These are phyloP conservation scores for Scutellaria minor DNA, from an alignment of 257 asterid species.

Conservation along the genomic window DNA sequence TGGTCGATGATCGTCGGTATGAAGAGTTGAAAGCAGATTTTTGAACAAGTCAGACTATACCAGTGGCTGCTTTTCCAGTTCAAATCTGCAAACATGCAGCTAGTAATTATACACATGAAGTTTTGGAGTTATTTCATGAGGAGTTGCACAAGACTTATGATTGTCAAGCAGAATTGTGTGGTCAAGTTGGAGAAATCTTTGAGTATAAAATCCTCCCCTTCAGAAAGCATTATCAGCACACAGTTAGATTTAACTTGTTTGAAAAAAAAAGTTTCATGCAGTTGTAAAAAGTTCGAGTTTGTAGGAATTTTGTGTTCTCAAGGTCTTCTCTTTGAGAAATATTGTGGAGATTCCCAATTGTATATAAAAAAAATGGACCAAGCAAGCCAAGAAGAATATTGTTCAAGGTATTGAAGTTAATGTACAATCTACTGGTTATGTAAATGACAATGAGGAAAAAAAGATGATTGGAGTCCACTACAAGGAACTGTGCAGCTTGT, in stretches of 20 bases:
- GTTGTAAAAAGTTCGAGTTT: neutral
- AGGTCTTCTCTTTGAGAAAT: neutral
- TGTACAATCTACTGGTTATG: neutral
- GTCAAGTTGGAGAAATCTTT: neutral
- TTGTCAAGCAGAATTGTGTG: neutral
- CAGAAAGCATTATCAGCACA: neutral
- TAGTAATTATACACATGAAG: neutral
- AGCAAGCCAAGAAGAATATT: neutral
- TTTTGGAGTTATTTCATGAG: neutral
- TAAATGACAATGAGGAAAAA: neutral
- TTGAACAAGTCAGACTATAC: no score
- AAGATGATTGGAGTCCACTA: neutral
- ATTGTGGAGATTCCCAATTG: neutral
- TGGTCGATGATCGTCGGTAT: no score
- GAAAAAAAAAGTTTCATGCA: neutral
- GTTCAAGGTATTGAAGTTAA: neutral
- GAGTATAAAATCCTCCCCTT: neutral
- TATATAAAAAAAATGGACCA: neutral
- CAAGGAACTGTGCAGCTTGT: neutral
- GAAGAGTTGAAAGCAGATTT: no score
- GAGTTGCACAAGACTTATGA: conserved; percentile 17
- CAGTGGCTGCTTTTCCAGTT: neutral
- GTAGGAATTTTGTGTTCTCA: conserved; percentile 4
- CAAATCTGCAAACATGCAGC: neutral
- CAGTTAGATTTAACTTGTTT: neutral